Evolutionary conservation across 495 filamentous ascomycete species (phyloP).

Genomic region (Trichoderma gamsii): DNA sequence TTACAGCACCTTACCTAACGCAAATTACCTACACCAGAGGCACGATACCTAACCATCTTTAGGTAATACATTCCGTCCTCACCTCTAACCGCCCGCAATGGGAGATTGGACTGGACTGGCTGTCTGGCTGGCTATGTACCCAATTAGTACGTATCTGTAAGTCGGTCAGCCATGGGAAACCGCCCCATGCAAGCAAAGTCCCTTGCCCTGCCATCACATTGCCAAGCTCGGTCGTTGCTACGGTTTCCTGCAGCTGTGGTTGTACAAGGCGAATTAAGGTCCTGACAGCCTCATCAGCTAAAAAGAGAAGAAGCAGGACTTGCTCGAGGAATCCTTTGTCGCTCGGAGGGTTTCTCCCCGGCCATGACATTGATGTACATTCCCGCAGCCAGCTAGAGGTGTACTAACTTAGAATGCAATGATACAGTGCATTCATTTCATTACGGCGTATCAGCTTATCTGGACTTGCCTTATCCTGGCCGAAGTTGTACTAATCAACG

Average conservation of each 20-base stretch:
- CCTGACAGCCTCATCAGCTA: conserved; percentile 2
- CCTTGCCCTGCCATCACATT: not conserved
- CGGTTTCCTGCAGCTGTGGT: not conserved
- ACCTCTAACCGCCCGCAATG: too few relatives aligned
- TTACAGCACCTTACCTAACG: too few relatives aligned
- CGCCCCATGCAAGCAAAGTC: too few relatives aligned
- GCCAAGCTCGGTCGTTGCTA: not conserved
- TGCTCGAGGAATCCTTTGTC: not conserved
- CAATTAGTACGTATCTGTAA: too few relatives aligned
- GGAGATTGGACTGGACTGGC: too few relatives aligned
- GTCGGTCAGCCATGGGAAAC: too few relatives aligned
- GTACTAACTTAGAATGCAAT: not conserved
- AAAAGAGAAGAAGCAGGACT: not conserved
- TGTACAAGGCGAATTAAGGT: not conserved
- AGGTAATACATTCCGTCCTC: too few relatives aligned
- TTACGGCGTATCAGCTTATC: conserved; percentile 7
- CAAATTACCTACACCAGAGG: too few relatives aligned
- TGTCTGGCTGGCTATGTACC: too few relatives aligned
- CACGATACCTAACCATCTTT: too few relatives aligned
- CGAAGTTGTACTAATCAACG: not conserved
- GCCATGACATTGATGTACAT: not conserved
- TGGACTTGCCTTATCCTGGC: not conserved
- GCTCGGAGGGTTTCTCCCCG: not conserved
- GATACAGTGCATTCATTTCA: conserved; percentile 6
- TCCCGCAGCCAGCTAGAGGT: not conserved